Conservation (phyloP, 495 filamentous ascomycete species). For the Aspergillus bertholletiae region DNA sequence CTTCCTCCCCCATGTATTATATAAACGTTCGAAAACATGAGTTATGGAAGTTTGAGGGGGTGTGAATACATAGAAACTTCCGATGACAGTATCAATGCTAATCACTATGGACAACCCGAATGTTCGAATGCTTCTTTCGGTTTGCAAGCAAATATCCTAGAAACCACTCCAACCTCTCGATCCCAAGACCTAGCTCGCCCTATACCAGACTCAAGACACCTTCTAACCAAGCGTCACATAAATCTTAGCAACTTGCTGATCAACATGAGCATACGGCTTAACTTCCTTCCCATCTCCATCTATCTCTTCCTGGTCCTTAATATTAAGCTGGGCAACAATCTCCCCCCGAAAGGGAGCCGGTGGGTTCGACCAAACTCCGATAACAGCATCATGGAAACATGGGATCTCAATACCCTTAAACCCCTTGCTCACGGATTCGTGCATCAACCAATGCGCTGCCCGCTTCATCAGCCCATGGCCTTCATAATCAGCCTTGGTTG, state of each 20-base stretch:
- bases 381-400: constrained; percentile 27
- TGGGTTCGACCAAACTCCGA: constrained; percentile 30
- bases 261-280: background rate
- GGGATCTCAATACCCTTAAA: constrained; percentile 36
- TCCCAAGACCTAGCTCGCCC: too few relatives aligned
- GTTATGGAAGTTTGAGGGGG: too few relatives aligned
- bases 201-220: too few relatives aligned
- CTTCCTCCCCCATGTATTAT: background rate
- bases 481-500: constrained; percentile 29
- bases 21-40: too few relatives aligned
- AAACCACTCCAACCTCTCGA: too few relatives aligned
- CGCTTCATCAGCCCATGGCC: constrained; percentile 30
- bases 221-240: background rate
- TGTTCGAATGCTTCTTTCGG: too few relatives aligned
- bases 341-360: constrained; percentile 27
- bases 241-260: background rate
- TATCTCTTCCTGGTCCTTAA: background rate
- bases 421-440: constrained; percentile 23
- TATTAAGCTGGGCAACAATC: background rate
- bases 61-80: too few relatives aligned
- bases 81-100: too few relatives aligned
- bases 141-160: too few relatives aligned
- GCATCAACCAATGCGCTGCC: constrained; percentile 35
- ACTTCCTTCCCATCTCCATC: background rate
- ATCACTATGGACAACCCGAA: too few relatives aligned